Percentiles rank a stretch among this genome's conserved stretches.
phyloP scores from a whole-genome alignment of 225 moss, liverwort and hornwort species.

The Marchantia paleacea region DNA sequence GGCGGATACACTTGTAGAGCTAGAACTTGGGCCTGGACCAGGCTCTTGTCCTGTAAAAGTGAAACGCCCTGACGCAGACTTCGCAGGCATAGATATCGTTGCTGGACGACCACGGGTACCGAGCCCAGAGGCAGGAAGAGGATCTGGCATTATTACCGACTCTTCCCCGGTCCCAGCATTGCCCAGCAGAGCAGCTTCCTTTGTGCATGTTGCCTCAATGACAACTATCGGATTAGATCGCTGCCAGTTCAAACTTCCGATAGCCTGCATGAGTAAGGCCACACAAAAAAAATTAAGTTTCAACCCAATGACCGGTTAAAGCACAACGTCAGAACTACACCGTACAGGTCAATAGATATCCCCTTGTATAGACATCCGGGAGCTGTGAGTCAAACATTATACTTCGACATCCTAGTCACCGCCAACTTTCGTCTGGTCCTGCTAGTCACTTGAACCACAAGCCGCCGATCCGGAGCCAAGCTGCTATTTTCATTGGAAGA shows the following conservation, averaged over 20 bases:
- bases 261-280: conserved; percentile 51
- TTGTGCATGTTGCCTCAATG: conserved; percentile 70
- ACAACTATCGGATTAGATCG: conserved; percentile 91
- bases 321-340: too few species aligned
- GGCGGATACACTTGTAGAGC: conserved; percentile 40
- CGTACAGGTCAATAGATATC: too few species aligned
- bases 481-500: too few species aligned
- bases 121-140: conserved; percentile 70
- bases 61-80: conserved; percentile 54
- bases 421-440: too few species aligned
- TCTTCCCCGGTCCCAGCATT: conserved; percentile 67
- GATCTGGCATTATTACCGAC: conserved; percentile 98
- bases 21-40: conserved; percentile 24
- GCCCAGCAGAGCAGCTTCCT: conserved; percentile 86
- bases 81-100: conserved; percentile 51
- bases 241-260: conserved; percentile 97
- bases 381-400: too few species aligned
- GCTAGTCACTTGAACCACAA: too few species aligned
- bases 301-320: too few species aligned
- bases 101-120: conserved; percentile 69
- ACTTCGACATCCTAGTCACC: too few species aligned
- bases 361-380: too few species aligned
- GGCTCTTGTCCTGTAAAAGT: conserved; percentile 57
- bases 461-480: too few species aligned
- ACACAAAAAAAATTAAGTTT: neutral